Evolutionary conservation across 108 stramenopile genomes (phyloP).

Genomic region (Nitzschia sp.): DNA sequence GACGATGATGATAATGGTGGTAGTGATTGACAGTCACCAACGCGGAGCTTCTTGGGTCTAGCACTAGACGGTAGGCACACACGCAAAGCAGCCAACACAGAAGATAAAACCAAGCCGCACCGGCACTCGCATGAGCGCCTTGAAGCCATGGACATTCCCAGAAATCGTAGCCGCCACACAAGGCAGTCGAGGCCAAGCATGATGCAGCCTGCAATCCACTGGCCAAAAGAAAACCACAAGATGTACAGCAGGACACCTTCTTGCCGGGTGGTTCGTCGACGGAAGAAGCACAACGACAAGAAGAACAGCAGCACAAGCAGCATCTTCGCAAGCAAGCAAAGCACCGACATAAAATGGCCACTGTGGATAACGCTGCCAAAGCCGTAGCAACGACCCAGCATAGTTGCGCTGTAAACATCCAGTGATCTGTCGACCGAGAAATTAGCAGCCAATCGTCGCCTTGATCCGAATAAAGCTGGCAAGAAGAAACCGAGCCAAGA

Average conservation of each 20-base stretch:
- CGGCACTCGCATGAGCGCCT: conserved; percentile 18
- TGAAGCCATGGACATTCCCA: conserved; percentile 21
- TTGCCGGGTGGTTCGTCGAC: not conserved
- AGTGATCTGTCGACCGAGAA: not conserved
- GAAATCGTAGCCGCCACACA: conserved; percentile 4
- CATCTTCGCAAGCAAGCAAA: not conserved
- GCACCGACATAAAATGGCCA: not conserved
- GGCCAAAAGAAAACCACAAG: conserved; percentile 15
- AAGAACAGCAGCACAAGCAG: not conserved
- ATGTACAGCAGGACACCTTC: not conserved
- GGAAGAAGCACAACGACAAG: too few species aligned
- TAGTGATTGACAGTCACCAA: not conserved
- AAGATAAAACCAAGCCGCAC: conserved; percentile 12
- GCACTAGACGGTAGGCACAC: not conserved
- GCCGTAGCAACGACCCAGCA: not conserved
- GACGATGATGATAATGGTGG: conserved; percentile 5
- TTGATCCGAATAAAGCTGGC: not conserved
- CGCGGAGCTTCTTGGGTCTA: not conserved
- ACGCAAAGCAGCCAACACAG: conserved; percentile 9
- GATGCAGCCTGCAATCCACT: conserved; percentile 12
- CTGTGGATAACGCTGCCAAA: not conserved
- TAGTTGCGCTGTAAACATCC: conserved; percentile 14
- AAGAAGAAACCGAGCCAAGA: not conserved
- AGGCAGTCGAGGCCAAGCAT: conserved; percentile 1
- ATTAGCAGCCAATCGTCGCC: conserved; percentile 2